These are phyloP conservation scores for Melastoma malabathricum DNA, from an alignment of 345 rosid genomes.

Conservation along the genomic window DNA sequence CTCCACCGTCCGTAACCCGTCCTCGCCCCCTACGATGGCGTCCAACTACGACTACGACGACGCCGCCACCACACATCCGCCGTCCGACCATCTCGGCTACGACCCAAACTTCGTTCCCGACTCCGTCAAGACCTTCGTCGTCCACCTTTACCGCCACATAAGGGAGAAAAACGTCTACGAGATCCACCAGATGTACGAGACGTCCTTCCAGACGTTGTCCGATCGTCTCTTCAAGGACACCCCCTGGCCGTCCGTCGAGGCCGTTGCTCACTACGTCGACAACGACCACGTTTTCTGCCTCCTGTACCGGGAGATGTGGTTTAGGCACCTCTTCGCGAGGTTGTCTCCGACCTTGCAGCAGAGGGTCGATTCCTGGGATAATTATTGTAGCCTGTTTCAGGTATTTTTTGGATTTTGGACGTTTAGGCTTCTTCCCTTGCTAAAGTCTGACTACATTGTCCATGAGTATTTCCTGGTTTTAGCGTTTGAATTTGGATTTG, in stretches of 20 bases:
- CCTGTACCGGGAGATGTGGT: slow-evolving; percentile 99
- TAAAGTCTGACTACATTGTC: no score
- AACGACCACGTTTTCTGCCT: slow-evolving; percentile 93
- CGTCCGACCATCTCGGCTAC: slow-evolving; percentile 31
- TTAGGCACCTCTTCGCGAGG: slow-evolving; percentile 85
- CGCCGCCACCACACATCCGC: slow-evolving; percentile 19
- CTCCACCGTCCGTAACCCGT: no score
- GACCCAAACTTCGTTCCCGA: slow-evolving; percentile 93
- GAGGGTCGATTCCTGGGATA: slow-evolving; percentile 97
- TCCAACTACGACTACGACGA: slow-evolving; percentile 26
- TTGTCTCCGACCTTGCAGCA: slow-evolving; percentile 78
- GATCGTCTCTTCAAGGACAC: slow-evolving; percentile 87
- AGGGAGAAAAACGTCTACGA: slow-evolving; percentile 97
- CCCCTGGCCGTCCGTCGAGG: slow-evolving; percentile 95
- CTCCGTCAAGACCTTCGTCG: slow-evolving; percentile 82
- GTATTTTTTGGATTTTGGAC: slow-evolving; percentile 10
- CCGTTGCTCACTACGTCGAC: slow-evolving; percentile 71
- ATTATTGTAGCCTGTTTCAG: slow-evolving; percentile 84
- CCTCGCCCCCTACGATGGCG: slow-evolving; percentile 31
- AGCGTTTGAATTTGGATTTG: no score
- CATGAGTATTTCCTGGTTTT: no score
- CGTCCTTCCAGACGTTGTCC: slow-evolving; percentile 78
- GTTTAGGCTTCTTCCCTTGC: no score
- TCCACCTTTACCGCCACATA: slow-evolving; percentile 90
- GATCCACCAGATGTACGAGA: slow-evolving; percentile 99